These are phyloP conservation scores for Entophlyctis luteolus DNA, from an alignment of 192 early-diverging fungal species.

Conservation along the genomic window DNA sequence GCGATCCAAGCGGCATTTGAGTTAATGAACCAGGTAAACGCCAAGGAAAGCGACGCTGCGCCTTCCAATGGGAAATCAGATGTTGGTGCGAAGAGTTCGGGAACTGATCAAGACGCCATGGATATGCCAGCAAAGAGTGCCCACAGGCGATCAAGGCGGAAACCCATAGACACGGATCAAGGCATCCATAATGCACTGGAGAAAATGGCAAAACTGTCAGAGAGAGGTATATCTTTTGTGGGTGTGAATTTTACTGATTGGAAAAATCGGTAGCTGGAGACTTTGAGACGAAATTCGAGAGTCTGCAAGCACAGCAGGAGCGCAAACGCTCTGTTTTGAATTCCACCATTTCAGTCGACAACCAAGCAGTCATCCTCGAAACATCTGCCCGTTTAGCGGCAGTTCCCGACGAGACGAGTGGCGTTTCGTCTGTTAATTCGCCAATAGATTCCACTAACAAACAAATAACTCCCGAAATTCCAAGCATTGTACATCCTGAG, in stretches of 20 bases:
- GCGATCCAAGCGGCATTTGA: conserved; percentile 10
- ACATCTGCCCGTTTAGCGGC: background rate
- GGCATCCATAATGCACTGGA: background rate
- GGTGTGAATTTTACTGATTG: background rate
- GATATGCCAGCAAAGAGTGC: background rate
- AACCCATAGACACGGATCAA: background rate
- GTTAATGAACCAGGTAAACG: conserved; percentile 18
- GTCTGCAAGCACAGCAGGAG: background rate
- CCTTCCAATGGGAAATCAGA: background rate
- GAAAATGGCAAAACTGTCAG: conserved; percentile 9
- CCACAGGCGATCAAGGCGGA: background rate
- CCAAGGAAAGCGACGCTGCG: background rate
- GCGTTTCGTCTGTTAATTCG: background rate
- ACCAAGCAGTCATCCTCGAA: background rate
- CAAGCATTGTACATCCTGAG: background rate
- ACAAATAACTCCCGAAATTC: background rate
- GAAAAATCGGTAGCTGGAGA: background rate
- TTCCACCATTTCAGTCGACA: background rate
- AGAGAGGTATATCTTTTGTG: background rate
- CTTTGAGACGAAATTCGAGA: conserved; percentile 9
- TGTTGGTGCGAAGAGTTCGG: background rate
- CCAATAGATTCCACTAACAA: background rate
- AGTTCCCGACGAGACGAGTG: background rate
- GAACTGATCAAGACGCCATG: background rate
- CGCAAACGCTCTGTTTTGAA: background rate